Percentiles rank a stretch among this genome's conserved stretches.
Conservation (phyloP, 1,284 basidiomycete genomes). For the Exsudoporus floridanus region DNA sequence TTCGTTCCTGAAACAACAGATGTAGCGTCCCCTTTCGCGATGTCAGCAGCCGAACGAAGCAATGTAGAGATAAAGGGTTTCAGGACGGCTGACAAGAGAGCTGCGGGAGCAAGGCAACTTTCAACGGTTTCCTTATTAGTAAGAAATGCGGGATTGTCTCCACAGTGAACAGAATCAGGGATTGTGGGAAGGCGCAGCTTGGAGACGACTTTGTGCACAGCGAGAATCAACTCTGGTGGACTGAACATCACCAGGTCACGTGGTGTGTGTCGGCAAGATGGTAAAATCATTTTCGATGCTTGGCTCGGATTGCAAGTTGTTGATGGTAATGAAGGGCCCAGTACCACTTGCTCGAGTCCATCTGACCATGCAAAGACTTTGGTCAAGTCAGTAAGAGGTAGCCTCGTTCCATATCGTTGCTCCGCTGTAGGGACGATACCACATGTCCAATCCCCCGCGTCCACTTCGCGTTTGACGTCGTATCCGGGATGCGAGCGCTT, state of each 20-base stretch:
- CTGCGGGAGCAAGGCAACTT: slow-evolving; percentile 26
- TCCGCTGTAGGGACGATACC: slow-evolving; percentile 25
- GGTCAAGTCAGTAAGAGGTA: slow-evolving; percentile 25
- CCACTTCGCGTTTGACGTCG: slow-evolving; percentile 24
- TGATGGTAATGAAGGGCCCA: slow-evolving; percentile 1
- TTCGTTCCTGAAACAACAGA: slow-evolving; percentile 16
- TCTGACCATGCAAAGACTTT: slow-evolving; percentile 17
- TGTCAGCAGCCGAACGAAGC: slow-evolving; percentile 29
- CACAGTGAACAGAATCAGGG: slow-evolving; percentile 11
- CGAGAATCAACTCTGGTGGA: slow-evolving; percentile 30
- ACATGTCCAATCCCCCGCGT: slow-evolving; percentile 24
- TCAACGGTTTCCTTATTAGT: slow-evolving; percentile 16
- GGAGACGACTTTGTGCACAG: slow-evolving; percentile 26
- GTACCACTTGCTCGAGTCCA: slow-evolving; percentile 18
- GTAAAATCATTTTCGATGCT: slow-evolving; percentile 5
- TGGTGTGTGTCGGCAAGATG: slow-evolving; percentile 16
- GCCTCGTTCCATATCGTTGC: slow-evolving; percentile 18
- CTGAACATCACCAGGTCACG: slow-evolving; percentile 24
- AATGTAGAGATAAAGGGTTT: slow-evolving; percentile 32
- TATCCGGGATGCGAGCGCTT: slow-evolving; percentile 27
- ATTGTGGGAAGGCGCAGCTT: slow-evolving; percentile 26
- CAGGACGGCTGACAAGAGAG: slow-evolving; percentile 30
- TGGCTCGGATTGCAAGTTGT: slow-evolving; percentile 7
- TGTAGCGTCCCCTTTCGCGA: slow-evolving; percentile 31
- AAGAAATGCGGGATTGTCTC: slow-evolving; percentile 9